These are phyloP conservation scores for Calonectria leucothoes DNA, from an alignment of 2,329 filamentous ascomycete genomes.

Conservation along the genomic window DNA sequence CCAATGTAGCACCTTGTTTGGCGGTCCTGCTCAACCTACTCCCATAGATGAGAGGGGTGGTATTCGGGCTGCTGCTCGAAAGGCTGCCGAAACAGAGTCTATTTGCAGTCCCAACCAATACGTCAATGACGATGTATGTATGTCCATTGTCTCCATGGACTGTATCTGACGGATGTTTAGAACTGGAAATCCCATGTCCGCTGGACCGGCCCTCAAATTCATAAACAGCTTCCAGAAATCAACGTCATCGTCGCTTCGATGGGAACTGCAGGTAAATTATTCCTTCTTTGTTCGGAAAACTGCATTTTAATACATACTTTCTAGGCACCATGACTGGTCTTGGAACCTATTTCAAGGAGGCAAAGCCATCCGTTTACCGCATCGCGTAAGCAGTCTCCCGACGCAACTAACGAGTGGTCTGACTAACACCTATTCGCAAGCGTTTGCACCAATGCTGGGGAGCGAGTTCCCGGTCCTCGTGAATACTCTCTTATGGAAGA, in stretches of 20 bases:
- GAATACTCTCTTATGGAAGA: constrained; percentile 61
- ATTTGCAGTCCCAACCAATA: constrained; percentile 49
- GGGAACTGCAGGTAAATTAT: constrained; percentile 56
- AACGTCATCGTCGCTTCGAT: constrained; percentile 66
- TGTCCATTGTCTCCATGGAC: neutral
- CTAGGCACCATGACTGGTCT: constrained; percentile 59
- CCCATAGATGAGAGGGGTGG: constrained; percentile 47
- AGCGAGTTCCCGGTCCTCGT: constrained; percentile 69
- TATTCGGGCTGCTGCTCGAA: constrained; percentile 44
- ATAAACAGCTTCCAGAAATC: constrained; percentile 66
- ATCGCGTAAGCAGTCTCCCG: constrained; percentile 42
- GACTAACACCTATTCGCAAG: constrained; percentile 44
- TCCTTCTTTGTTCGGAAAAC: no score
- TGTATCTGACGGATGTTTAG: constrained; percentile 36
- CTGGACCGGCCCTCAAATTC: constrained; percentile 71
- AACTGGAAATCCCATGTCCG: constrained; percentile 66
- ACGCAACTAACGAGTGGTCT: accelerated
- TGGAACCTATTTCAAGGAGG: constrained; percentile 62
- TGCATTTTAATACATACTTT: neutral
- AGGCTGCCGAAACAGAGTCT: constrained; percentile 43
- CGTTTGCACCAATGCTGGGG: constrained; percentile 67
- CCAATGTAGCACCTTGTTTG: constrained; percentile 43
- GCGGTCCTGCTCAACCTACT: constrained; percentile 48
- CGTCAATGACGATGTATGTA: constrained; percentile 46
- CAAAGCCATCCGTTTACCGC: constrained; percentile 59